Conservation (phyloP, 1,139 yeast species). For the Protomyces lactucae-debilis region DNA sequence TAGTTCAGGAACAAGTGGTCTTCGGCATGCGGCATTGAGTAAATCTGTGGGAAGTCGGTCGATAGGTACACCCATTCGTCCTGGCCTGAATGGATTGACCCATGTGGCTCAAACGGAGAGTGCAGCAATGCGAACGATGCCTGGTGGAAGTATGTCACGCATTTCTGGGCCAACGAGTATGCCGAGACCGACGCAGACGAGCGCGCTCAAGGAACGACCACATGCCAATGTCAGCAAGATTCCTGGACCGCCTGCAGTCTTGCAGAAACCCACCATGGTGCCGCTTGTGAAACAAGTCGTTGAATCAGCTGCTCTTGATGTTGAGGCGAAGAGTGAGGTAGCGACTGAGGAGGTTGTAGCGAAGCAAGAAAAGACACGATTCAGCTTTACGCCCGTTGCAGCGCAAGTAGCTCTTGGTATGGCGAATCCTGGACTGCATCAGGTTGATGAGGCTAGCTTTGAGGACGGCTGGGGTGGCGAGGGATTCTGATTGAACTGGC, state of each 20-base stretch:
- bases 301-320: neutral
- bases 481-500: neutral
- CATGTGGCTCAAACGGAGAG: neutral
- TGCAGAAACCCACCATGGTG: neutral
- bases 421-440: constrained; percentile 7
- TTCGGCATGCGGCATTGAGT: neutral
- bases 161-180: neutral
- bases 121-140: neutral
- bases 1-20: neutral
- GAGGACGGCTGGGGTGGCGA: constrained; percentile 24
- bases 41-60: neutral
- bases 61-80: constrained; percentile 5
- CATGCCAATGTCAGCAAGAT: neutral
- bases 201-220: neutral
- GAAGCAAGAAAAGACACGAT: neutral
- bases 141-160: too few relatives aligned
- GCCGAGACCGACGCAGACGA: neutral
- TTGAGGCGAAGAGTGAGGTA: neutral
- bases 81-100: neutral
- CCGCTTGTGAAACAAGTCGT: neutral
- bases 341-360: too few relatives aligned
- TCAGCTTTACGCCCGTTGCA: neutral
- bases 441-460: constrained; percentile 14
- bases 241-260: neutral
- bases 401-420: neutral